Conservation (phyloP, 345 rosid genomes). For the Balakata baccata region DNA sequence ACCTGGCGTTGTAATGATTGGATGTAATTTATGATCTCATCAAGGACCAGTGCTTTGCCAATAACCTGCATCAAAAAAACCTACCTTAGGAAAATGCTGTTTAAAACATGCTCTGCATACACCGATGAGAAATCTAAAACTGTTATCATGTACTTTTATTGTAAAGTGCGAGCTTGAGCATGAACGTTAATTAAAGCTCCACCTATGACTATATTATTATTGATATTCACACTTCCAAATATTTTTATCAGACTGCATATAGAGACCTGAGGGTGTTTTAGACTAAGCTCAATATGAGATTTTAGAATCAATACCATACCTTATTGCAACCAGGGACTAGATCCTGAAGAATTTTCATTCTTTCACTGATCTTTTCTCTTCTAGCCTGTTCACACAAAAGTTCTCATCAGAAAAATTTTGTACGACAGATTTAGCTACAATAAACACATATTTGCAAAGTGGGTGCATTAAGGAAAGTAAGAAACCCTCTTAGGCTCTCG, state of each 20-base stretch:
- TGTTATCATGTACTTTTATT: background rate
- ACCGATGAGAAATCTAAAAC: background rate
- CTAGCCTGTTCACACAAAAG: constrained; percentile 51
- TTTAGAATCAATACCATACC: constrained; percentile 37
- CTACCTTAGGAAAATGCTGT: constrained; percentile 9
- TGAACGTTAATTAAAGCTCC: background rate
- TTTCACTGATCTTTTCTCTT: constrained; percentile 89
- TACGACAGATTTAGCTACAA: background rate
- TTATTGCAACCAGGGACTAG: constrained; percentile 89
- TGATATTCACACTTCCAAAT: background rate
- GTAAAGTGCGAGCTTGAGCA: background rate
- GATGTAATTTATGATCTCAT: constrained; percentile 89
- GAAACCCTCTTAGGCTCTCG: no score
- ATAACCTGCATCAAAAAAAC: constrained; percentile 52
- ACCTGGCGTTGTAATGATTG: constrained; percentile 87
- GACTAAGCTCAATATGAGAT: background rate
- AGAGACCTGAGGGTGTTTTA: background rate
- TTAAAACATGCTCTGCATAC: background rate
- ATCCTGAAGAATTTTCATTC: constrained; percentile 93
- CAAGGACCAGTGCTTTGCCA: constrained; percentile 87
- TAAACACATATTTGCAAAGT: background rate
- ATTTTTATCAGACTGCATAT: background rate
- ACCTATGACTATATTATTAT: background rate
- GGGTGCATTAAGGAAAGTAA: background rate
- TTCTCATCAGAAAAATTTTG: constrained; percentile 25